Evolutionary conservation across 1,139 yeast genomes (phyloP), one percentile per base, ranked within the genome.

Genomic region (Yamadazyma trypodendri): DNA sequence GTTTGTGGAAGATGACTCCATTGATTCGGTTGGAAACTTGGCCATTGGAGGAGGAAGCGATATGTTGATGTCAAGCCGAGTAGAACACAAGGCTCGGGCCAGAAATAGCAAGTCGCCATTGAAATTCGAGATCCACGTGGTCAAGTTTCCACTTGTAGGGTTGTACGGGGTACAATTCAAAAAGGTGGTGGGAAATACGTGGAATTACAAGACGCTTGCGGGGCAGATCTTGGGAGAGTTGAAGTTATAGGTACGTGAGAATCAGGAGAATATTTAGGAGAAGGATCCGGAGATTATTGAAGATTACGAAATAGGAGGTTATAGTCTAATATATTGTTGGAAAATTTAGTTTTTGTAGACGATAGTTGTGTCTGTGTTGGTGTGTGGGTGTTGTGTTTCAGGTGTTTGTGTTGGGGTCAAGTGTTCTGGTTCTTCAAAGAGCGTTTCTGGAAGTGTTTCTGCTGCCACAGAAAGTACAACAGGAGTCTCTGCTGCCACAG

Each of bases 171-270:
- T 92, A 37, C 97, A 90, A 60, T 89, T 92, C 67, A 92, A 90
- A 70, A 90, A 90, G 60, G 75, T 90, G 31, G 75, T 86, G 42
- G 98, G 98, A 52, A 89, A 92, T 60, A 87, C 97, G 2, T 90
- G 97, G 97, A 79, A 85, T 63, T 90, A 90, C 64, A 90, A 90
- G 66, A 83, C 89, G n/a, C 69, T 90, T 58, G 97, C 97, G 2
- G 82, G 94, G 42, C 88, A 83, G 59, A 84, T 90, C 34, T 75
- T 90, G 62, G 76, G 77, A 44, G 92, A 87, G 52, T 72, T 90
- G 61, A 83, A 84, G 52, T 68, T 89, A 51, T 84, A 57, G 46
- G n/a, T n/a, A n/a, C n/a, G n/a, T n/a, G n/a, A n/a, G n/a, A n/a
- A n/a, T n/a, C 23, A 20, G 23, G 23, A 20, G 10, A 20, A 20